Evolutionary conservation across 1,139 yeast genomes (phyloP), one percentile per base, ranked within the genome.

Genomic region (Yamadazyma atlantica): DNA sequence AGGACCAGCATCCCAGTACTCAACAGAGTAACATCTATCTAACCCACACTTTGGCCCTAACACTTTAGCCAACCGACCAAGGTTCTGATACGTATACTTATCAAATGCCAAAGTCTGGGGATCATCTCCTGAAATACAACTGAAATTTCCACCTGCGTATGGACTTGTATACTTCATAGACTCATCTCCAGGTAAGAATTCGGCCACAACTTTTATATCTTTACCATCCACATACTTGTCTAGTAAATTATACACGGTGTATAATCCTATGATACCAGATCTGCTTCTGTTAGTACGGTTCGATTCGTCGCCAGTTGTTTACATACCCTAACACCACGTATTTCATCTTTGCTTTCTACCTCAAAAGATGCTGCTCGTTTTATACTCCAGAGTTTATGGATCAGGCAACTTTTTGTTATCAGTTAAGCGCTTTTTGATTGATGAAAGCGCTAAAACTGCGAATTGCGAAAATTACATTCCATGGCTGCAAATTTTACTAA

Each of bases 81-180:
- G 58, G 49, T 76, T 68, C 22, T 63, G 53, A 54, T 79, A 83
- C 2, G 87, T 79, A 50, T 60, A 64, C 49, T 69, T 71, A 51
- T 83, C 89, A 48, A 65, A 78, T 10, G 55, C 57, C 37, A 81
- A 51, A 1, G 82, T 73, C 7, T 64, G 70, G 2, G 68, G 64
- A 46, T 78, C 83, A 44, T 72, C 70, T 1, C 80, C 84, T 0
- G 85, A 73, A 39, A 82, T 80, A 51, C 83, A 76, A 3, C 85
- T 78, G 52, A 82, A 80, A 57, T 79, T 78, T 2, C 85, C 87
- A n/a, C 87, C 87, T 1, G 90, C 90, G 73, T 83, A 82, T 1
- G 94, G 94, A 1, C 89, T 82, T 2, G 94, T 81, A 55, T 80
- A 85, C 37, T 75, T 67, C 43, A 75, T 73, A 3, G 86, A 77